Percentiles rank a stretch among this genome's conserved stretches.
These are phyloP conservation scores for Blastocystis hominis DNA, from an alignment of 352 stramenopile genomes.

Conservation along the genomic window DNA sequence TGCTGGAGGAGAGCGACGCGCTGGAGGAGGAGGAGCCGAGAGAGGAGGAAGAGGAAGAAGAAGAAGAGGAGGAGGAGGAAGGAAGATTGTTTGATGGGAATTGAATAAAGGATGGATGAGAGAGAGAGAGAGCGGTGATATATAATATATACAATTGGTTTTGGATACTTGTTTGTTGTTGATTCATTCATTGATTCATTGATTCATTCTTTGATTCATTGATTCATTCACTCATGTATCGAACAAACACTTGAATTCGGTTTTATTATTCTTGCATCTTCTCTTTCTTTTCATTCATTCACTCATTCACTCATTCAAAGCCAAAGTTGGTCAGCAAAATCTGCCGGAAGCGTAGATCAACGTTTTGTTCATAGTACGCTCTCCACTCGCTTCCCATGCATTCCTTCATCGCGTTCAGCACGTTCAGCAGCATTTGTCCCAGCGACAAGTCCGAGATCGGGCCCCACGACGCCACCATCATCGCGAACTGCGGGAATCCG, in stretches of 20 bases:
- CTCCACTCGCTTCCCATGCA: neutral
- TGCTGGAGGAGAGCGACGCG: neutral
- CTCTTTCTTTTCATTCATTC: neutral
- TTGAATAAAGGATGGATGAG: no score
- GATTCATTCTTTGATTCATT: neutral
- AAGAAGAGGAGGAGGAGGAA: no score
- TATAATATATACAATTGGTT: neutral
- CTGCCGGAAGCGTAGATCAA: constrained; percentile 18
- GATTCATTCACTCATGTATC: neutral
- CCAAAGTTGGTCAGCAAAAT: neutral
- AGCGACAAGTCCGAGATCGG: neutral
- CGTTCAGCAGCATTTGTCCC: constrained; percentile 3
- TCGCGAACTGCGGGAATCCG: neutral
- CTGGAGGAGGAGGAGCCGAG: no score
- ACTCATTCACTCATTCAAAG: neutral
- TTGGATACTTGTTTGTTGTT: neutral
- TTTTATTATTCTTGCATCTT: no score
- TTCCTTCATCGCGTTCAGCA: neutral
- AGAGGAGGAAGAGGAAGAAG: no score
- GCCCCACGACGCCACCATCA: constrained; percentile 29
- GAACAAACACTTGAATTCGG: neutral
- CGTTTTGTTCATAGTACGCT: neutral
- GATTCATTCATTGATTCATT: neutral
- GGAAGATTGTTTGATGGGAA: no score
- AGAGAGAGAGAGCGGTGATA: neutral